These are phyloP conservation scores for Penicillium salamii DNA, from an alignment of 495 filamentous ascomycete genomes.

Conservation along the genomic window DNA sequence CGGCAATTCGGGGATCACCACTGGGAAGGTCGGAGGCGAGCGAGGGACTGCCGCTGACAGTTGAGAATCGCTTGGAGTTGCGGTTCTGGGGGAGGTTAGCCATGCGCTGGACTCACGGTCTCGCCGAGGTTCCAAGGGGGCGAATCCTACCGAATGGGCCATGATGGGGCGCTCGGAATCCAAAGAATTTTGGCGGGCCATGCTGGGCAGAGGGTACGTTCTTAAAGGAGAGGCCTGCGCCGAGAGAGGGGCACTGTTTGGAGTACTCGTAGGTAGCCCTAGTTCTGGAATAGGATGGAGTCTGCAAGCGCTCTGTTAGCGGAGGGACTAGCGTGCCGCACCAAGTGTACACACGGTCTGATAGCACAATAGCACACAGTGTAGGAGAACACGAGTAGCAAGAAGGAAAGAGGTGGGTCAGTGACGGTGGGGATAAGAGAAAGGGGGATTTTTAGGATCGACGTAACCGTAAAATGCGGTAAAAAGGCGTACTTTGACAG, in stretches of 20 bases:
- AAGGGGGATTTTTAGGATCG: too few relatives aligned
- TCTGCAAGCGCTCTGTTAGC: not conserved
- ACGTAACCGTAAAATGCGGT: too few relatives aligned
- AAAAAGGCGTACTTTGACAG: too few relatives aligned
- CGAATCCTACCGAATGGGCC: conserved; percentile 63
- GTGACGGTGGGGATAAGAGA: too few relatives aligned
- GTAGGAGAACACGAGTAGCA: too few relatives aligned
- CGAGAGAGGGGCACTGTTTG: not conserved
- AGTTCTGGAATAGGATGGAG: too few relatives aligned
- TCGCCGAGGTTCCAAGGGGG: too few relatives aligned
- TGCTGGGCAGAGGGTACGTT: conserved; percentile 8
- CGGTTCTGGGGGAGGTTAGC: conserved; percentile 45
- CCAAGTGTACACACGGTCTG: too few relatives aligned
- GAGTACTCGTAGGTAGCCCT: not conserved
- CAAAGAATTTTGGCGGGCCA: conserved; percentile 63
- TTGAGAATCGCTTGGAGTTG: conserved; percentile 75
- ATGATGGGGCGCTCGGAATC: conserved; percentile 77
- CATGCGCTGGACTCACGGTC: not conserved
- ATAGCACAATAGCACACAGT: not conserved
- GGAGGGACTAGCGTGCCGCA: not conserved
- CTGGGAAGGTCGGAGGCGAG: conserved; percentile 61
- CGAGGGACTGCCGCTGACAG: conserved; percentile 72
- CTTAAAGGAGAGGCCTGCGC: not conserved
- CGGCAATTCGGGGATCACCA: conserved; percentile 56
- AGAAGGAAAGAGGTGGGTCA: too few relatives aligned